phyloP scores from a whole-genome alignment of 2,329 filamentous ascomycete genomes.

The Microdochium bolleyi region DNA sequence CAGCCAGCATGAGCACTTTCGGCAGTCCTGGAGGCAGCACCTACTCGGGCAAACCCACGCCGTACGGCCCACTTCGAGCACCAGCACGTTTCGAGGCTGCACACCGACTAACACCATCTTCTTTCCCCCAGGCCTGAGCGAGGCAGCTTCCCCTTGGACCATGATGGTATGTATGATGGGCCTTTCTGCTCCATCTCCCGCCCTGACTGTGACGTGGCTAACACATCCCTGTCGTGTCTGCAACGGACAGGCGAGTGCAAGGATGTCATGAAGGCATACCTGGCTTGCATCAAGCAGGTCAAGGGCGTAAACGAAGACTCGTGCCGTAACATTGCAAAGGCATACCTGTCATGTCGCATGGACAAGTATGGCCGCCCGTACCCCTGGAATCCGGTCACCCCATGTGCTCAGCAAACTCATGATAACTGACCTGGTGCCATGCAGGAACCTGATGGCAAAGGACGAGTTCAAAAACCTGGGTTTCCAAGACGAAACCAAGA shows the following conservation, averaged over 20 bases:
- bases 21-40: constrained; percentile 19
- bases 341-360: constrained; percentile 89
- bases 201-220: neutral
- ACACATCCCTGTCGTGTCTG: neutral
- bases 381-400: no score
- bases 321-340: constrained; percentile 79
- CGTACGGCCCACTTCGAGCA: constrained; percentile 11
- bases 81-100: neutral
- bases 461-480: constrained; percentile 95
- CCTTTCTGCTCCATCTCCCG: no score
- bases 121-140: constrained; percentile 62
- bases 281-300: constrained; percentile 78
- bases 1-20: constrained; percentile 2
- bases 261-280: constrained; percentile 74
- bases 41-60: constrained; percentile 17
- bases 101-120: neutral
- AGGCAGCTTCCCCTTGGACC: constrained; percentile 93
- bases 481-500: constrained; percentile 43
- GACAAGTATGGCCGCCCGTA: constrained; percentile 65
- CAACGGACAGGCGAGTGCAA: constrained; percentile 76
- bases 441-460: constrained; percentile 86
- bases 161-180: constrained; percentile 54
- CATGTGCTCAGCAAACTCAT: constrained; percentile 3
- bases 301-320: constrained; percentile 79
- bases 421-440: neutral